phyloP scores from a whole-genome alignment of 2,329 filamentous ascomycete species.

The Exophiala aquamarina region DNA sequence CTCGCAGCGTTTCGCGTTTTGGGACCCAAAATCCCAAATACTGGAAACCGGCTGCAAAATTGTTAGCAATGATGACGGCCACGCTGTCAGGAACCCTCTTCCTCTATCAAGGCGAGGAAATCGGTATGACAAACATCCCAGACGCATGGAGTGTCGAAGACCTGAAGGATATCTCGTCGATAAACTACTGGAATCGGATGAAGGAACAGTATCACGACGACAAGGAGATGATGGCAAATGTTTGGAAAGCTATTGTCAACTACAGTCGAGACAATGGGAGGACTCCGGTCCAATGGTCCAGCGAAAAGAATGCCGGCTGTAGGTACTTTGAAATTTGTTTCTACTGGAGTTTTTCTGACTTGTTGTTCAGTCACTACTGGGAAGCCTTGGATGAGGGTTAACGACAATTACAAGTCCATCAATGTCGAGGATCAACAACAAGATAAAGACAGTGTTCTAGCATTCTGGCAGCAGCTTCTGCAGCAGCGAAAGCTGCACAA shows the following conservation, averaged over 20 bases:
- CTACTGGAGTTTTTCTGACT: too few species aligned
- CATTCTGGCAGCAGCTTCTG: constrained; percentile 62
- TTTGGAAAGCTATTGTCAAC: constrained; percentile 1
- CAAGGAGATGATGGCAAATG: constrained; percentile 22
- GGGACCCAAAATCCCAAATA: constrained; percentile 46
- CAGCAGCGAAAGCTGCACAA: constrained; percentile 54
- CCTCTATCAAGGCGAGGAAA: constrained; percentile 61
- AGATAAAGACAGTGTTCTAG: constrained; percentile 48
- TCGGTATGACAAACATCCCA: constrained; percentile 59
- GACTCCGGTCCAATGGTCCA: constrained; percentile 67
- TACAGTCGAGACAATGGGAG: constrained; percentile 58
- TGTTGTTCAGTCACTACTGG: too few species aligned
- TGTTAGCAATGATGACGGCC: constrained; percentile 51
- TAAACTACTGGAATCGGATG: constrained; percentile 49
- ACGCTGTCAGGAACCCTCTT: constrained; percentile 56
- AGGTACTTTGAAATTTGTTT: too few species aligned
- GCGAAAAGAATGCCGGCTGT: constrained; percentile 60
- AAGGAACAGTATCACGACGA: not conserved
- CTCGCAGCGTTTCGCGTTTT: constrained; percentile 55
- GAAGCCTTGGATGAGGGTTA: constrained; percentile 59
- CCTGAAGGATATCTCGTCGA: constrained; percentile 43
- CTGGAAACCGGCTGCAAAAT: constrained; percentile 50
- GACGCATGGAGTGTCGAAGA: constrained; percentile 49
- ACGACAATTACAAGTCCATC: constrained; percentile 53
- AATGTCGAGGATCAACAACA: constrained; percentile 58